Conservation (phyloP, 768 basidiomycete genomes). For the Saitozyma podzolica region DNA sequence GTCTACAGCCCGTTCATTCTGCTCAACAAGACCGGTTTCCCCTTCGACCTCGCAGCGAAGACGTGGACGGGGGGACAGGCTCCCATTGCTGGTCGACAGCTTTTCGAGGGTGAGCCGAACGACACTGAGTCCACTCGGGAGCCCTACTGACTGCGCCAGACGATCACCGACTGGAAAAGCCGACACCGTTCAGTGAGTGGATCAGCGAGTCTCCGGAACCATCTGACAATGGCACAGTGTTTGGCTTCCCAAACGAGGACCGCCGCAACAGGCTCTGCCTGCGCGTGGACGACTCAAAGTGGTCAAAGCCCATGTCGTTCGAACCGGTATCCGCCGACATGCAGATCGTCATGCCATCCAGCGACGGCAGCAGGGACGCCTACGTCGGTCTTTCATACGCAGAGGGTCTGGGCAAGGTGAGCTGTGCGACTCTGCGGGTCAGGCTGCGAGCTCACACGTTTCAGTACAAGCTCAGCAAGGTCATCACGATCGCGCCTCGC, state of each 20-base stretch:
- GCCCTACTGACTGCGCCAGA: conserved; percentile 27
- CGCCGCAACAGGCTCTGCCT: conserved; percentile 81
- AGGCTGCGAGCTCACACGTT: conserved; percentile 1
- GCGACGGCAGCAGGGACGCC: conserved; percentile 62
- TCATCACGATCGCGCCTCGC: conserved; percentile 85
- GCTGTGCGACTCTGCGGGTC: conserved; percentile 9
- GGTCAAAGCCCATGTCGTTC: conserved; percentile 88
- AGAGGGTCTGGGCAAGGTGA: conserved; percentile 82
- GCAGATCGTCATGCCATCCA: conserved; percentile 69
- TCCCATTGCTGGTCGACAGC: conserved; percentile 77
- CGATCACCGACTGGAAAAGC: conserved; percentile 51
- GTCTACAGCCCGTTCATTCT: conserved; percentile 87
- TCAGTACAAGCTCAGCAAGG: conserved; percentile 86
- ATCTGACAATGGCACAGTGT: conserved; percentile 59
- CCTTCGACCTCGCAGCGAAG: conserved; percentile 70
- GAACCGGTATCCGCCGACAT: conserved; percentile 92
- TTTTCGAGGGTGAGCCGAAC: conserved; percentile 60
- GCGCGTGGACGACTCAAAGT: conserved; percentile 74
- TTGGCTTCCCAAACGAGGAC: conserved; percentile 73
- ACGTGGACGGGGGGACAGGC: conserved; percentile 62
- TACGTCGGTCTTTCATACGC: conserved; percentile 87
- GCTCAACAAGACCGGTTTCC: conserved; percentile 86
- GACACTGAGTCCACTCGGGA: conserved; percentile 55
- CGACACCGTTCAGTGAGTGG: conserved; percentile 76
- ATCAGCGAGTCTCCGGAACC: conserved; percentile 52